Evolutionary conservation across 495 filamentous ascomycete species (phyloP).

Genomic region (Diplogelasinospora grovesii): DNA sequence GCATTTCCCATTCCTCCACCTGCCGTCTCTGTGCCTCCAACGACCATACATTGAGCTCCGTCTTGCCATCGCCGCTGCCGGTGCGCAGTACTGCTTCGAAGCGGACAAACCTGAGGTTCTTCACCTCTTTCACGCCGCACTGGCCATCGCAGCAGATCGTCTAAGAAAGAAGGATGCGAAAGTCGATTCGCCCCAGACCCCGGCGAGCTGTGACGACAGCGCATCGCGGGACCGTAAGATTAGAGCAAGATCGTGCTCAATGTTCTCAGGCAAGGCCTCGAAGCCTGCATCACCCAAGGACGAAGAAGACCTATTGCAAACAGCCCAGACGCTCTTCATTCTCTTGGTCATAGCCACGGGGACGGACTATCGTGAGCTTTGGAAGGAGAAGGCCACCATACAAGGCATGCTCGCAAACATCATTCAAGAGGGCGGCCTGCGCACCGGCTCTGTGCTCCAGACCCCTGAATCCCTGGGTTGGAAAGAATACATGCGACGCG

Average conservation of each 20-base stretch:
- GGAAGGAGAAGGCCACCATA: conserved; percentile 1
- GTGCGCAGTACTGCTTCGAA: conserved; percentile 15
- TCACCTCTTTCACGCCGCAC: conserved; percentile 10
- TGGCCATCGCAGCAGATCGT: conserved; percentile 6
- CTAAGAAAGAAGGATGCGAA: conserved; percentile 2
- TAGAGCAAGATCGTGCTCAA: too few relatives aligned
- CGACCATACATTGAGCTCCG: conserved; percentile 5
- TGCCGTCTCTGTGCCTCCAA: conserved; percentile 2
- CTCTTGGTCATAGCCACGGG: conserved; percentile 12
- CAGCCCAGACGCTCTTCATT: conserved; percentile 8
- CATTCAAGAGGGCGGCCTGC: conserved; percentile 6
- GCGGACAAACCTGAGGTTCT: conserved; percentile 8
- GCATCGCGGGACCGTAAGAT: too few relatives aligned
- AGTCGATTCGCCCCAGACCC: neutral
- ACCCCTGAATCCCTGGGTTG: conserved; percentile 33
- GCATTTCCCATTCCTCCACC: conserved; percentile 38
- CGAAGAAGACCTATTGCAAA: conserved; percentile 5
- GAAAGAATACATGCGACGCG: conserved; percentile 44
- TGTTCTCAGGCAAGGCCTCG: neutral
- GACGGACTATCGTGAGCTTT: conserved; percentile 4
- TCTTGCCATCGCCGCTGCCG: conserved; percentile 11
- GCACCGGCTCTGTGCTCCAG: conserved; percentile 24
- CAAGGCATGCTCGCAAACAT: conserved; percentile 8
- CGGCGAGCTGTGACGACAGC: too few relatives aligned
- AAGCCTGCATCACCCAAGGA: neutral